These are phyloP conservation scores for Rhizophlyctis rosea DNA, from an alignment of 192 early-diverging fungal genomes.

Conservation along the genomic window DNA sequence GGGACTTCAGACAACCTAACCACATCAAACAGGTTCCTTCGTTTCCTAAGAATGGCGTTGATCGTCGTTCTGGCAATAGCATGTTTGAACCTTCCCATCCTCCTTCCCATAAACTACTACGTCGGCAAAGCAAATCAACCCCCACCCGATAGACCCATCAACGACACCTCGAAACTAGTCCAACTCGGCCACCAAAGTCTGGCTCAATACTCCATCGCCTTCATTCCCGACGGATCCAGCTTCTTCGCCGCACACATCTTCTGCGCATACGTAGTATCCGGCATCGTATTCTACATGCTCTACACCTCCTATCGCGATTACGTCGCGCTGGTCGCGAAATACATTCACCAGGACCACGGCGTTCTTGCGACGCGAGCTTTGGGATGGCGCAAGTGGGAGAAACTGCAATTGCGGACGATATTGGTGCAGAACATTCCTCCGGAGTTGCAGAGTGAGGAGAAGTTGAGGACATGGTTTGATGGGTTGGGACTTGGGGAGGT, in stretches of 20 bases:
- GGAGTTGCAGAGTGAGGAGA: slow-evolving; percentile 36
- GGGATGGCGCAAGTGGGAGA: slow-evolving; percentile 38
- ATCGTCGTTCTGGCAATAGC: slow-evolving; percentile 23
- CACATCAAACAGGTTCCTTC: slow-evolving; percentile 32
- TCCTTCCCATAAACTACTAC: slow-evolving; percentile 46
- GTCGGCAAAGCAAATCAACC: slow-evolving; percentile 3
- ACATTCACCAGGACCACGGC: slow-evolving; percentile 30
- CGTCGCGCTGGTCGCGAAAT: slow-evolving; percentile 18
- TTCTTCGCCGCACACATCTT: slow-evolving; percentile 36
- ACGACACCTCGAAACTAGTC: too few relatives aligned
- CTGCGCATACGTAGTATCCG: slow-evolving; percentile 38
- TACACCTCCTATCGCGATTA: slow-evolving; percentile 38
- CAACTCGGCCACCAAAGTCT: slow-evolving; percentile 7
- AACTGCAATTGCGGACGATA: slow-evolving; percentile 45
- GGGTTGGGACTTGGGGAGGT: slow-evolving; percentile 45
- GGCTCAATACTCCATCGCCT: slow-evolving; percentile 30
- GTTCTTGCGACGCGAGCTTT: slow-evolving; percentile 12
- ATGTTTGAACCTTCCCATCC: slow-evolving; percentile 32
- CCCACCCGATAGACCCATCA: not conserved
- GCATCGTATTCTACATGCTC: slow-evolving; percentile 31
- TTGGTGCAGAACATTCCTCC: slow-evolving; percentile 47
- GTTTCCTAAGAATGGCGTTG: slow-evolving; percentile 38
- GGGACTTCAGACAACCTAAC: not conserved
- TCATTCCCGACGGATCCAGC: slow-evolving; percentile 29
- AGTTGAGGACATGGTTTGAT: slow-evolving; percentile 43